Base-by-base conservation (phyloP, 2,329 filamentous ascomycete species). In the Hypoxylon sp. region DNA sequence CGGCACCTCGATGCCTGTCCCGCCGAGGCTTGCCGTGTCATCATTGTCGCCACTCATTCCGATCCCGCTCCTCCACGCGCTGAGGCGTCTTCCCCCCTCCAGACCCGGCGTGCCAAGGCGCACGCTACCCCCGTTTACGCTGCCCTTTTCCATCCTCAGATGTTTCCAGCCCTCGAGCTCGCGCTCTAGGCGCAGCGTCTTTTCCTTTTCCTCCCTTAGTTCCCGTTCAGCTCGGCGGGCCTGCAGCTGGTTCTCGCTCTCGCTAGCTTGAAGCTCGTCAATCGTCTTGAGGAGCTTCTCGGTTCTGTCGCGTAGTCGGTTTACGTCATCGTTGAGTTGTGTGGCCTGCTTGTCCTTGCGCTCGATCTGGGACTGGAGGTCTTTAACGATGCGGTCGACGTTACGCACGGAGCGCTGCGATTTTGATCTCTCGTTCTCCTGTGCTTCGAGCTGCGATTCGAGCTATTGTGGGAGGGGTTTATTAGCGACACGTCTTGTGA, bases 301-400 rank as follows among this genome's bases (percentile, higher is more conserved):
- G 66, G 93, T 88, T 83, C 96, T 97, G 80, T 98, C 95, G 66
- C 95, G 92, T 74, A 93, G 89, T 69, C 95, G 92, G 70, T 85
- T 83, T 61, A 97, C 86, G 73, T 98, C 96, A 55, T 97, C 95
- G 57, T 89, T 86, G 16, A 97, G 84, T 75, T 96, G 90, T 4
- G 84, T 76, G 73, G 94, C 93, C 72, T 92, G 89, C 81, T 97
- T 97, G 70, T 98, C 95, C 72, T 93, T 93, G 72, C 96, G 92
- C 49, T 97, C 93, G 70, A 99, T 91, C 78, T 98, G 95, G 22
- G 89, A 85, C 79, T 97, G 93, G 22, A 98, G 86, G 78, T 98
- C 96, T 79, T 96, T 96, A 74, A 98, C 93, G 1, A 90, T 93
- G 66, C 95, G 93, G 80, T 98, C 96, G 24, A 97, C 91, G 76